Evolutionary conservation across 2,329 filamentous ascomycete genomes (phyloP).

Genomic region (Penicillium sp.): DNA sequence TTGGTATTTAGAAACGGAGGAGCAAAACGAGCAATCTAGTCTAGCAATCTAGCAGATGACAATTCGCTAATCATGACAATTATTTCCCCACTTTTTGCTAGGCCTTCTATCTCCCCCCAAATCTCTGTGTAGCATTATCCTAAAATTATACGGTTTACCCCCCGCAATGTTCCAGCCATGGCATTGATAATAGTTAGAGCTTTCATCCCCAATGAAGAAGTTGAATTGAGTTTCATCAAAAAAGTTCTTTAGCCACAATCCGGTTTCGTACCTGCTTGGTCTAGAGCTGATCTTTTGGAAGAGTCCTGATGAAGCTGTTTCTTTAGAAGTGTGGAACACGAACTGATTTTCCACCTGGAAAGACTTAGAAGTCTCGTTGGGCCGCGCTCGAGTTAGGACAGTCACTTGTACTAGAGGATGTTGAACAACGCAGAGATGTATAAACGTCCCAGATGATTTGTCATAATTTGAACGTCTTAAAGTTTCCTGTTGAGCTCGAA

Average conservation of each 20-base stretch:
- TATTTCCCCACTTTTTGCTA: constrained; percentile 2
- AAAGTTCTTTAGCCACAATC: not conserved
- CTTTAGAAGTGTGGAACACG: not conserved
- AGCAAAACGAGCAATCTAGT: not conserved
- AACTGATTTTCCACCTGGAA: not conserved
- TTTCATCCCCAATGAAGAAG: constrained; percentile 2
- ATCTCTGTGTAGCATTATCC: not conserved
- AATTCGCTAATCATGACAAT: not conserved
- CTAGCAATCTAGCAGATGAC: not conserved
- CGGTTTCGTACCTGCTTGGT: constrained; percentile 3
- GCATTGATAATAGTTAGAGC: constrained; percentile 5
- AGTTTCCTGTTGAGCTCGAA: not conserved
- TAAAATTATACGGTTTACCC: not conserved
- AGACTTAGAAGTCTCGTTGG: not conserved
- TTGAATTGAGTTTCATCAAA: not conserved
- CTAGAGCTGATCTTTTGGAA: constrained; percentile 3
- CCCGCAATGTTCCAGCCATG: constrained; percentile 1
- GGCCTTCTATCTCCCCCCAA: not conserved
- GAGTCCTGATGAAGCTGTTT: not conserved
- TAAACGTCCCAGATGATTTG: not conserved
- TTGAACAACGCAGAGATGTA: not conserved
- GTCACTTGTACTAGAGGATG: not conserved
- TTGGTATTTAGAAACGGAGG: not conserved
- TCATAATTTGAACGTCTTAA: not conserved
- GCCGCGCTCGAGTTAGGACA: not conserved